Conservation (phyloP, 2,329 filamentous ascomycete species). For the Ascochyta fabae region DNA sequence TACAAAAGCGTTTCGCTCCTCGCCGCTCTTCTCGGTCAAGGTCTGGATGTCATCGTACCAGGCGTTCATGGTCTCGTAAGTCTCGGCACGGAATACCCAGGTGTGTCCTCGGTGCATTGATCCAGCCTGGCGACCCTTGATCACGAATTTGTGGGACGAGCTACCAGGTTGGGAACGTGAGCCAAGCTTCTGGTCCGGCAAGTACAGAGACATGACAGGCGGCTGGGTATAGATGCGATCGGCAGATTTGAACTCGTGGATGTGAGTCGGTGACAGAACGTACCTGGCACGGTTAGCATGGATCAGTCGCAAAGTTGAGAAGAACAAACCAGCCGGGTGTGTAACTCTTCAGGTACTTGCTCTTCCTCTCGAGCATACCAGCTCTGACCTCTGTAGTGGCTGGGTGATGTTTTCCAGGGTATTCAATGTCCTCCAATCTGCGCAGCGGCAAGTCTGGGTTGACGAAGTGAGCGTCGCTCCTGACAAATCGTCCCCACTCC, state of each 20-base stretch:
- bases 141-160: conserved; percentile 94
- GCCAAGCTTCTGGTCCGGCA: conserved; percentile 93
- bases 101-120: conserved; percentile 82
- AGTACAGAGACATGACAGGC: conserved; percentile 94
- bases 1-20: conserved; percentile 88
- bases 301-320: neutral
- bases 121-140: conserved; percentile 94
- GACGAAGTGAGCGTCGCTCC: conserved; percentile 82
- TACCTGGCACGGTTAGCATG: conserved; percentile 66
- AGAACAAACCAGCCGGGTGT: conserved; percentile 84
- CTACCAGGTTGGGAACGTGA: conserved; percentile 84
- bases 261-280: conserved; percentile 91
- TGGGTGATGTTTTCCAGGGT: conserved; percentile 87
- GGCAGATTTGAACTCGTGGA: conserved; percentile 99
- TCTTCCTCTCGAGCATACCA: conserved; percentile 94
- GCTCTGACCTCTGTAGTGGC: conserved; percentile 84
- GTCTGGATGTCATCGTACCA: conserved; percentile 95
- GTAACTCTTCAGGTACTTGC: conserved; percentile 98
- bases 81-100: conserved; percentile 72
- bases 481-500: conserved; percentile 87
- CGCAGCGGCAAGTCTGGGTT: conserved; percentile 82
- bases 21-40: conserved; percentile 85
- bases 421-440: conserved; percentile 81
- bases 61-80: conserved; percentile 92
- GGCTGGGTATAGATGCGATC: conserved; percentile 82